phyloP scores from a whole-genome alignment of 2,329 filamentous ascomycete genomes.

The Aspergillus ibericus region DNA sequence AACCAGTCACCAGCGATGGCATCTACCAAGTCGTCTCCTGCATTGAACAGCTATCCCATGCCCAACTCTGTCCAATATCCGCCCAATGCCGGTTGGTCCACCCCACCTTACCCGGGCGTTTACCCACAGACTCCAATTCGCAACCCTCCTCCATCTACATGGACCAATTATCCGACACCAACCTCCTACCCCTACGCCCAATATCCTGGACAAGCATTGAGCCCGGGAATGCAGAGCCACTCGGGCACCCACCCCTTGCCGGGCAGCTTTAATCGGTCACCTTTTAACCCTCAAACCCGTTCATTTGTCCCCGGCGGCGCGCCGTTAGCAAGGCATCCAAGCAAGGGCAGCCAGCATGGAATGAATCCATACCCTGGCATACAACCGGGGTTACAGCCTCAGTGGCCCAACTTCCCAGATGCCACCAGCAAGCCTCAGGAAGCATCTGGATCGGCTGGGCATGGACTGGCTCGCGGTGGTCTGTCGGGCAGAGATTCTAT shows the following conservation, averaged over 20 bases:
- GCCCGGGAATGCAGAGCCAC: conserved; percentile 66
- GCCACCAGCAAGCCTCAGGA: conserved; percentile 24
- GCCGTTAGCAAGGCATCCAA: conserved; percentile 33
- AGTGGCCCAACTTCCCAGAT: conserved; percentile 32
- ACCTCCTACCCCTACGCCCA: conserved; percentile 75
- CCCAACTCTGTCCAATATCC: conserved; percentile 35
- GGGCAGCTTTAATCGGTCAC: conserved; percentile 78
- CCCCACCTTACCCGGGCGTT: conserved; percentile 33
- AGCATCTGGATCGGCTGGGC: conserved; percentile 13
- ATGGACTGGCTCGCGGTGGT: conserved; percentile 21
- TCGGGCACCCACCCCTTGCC: conserved; percentile 80
- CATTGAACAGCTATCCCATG: conserved; percentile 39
- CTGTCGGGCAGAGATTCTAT: conserved; percentile 40
- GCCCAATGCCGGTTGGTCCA: conserved; percentile 34
- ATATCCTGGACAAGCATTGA: conserved; percentile 61
- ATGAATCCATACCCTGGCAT: conserved; percentile 29
- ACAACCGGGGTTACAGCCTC: conserved; percentile 24
- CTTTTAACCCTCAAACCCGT: conserved; percentile 92
- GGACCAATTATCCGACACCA: conserved; percentile 42
- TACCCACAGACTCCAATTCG: conserved; percentile 38
- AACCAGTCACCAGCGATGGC: conserved; percentile 40
- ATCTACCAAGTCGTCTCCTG: conserved; percentile 39
- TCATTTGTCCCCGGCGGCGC: conserved; percentile 74
- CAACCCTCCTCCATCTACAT: conserved; percentile 42
- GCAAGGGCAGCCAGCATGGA: conserved; percentile 30